phyloP scores from a whole-genome alignment of 2,329 filamentous ascomycete genomes.

The Endocalyx cinctus region DNA sequence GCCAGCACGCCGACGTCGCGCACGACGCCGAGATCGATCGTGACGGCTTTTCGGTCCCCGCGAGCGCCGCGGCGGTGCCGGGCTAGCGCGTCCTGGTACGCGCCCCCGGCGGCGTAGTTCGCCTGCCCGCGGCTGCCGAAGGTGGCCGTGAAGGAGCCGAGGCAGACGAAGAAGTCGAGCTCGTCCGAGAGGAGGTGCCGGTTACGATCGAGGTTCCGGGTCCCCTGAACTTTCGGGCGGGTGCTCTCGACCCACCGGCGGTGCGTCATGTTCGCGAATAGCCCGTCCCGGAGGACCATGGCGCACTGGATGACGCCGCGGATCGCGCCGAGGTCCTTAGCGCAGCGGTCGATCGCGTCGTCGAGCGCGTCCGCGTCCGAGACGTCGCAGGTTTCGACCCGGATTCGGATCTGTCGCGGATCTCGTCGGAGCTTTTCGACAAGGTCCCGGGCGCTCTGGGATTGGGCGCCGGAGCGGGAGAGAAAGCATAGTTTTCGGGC shows the following conservation, averaged over 20 bases:
- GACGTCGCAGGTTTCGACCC: slow-evolving; percentile 1
- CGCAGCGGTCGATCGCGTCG: not conserved
- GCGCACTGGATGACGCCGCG: slow-evolving; percentile 2
- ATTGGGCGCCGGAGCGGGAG: slow-evolving; percentile 1
- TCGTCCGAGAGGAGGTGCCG: not conserved
- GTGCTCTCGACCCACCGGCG: not conserved
- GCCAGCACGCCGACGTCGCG: no score
- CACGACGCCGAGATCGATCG: not conserved
- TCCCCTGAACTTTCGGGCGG: not conserved
- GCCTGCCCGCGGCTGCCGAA: not conserved
- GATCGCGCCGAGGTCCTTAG: not conserved
- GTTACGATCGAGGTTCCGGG: slow-evolving; percentile 5
- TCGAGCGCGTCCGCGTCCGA: not conserved
- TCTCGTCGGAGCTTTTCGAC: not conserved
- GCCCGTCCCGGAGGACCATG: slow-evolving; percentile 1
- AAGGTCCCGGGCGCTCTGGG: not conserved
- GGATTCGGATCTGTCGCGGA: no score
- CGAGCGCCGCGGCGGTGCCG: not conserved
- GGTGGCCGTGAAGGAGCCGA: not conserved
- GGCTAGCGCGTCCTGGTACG: slow-evolving; percentile 3
- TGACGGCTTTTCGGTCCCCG: not conserved
- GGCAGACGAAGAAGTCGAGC: slow-evolving; percentile 7
- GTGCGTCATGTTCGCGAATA: slow-evolving; percentile 1
- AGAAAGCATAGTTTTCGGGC: not conserved
- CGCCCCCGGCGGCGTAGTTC: slow-evolving; percentile 4